Base-by-base conservation (phyloP, 75 land plant genomes). In the Pinus tabuliformis region DNA sequence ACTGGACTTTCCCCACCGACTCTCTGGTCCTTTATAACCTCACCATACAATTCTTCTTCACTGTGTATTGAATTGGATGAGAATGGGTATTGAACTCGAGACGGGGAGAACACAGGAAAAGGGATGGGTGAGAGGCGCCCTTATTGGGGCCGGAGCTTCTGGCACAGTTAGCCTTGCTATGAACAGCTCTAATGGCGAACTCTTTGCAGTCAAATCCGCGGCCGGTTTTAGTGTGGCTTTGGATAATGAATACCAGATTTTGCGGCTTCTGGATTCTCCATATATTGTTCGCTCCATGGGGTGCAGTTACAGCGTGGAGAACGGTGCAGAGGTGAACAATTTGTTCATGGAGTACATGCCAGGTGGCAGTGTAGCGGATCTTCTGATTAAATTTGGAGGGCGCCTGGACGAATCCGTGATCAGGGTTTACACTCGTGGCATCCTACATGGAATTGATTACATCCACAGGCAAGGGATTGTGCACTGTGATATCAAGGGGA, bases 401-500 rank as follows among this genome's bases (percentile, higher is more conserved):
- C 9, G 56, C 39, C 26, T 64, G 57, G 83, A 78, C 30, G 94
- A 92, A 58, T 62, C 5, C 39, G 39, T 58, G 6, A 73, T 87
- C 0, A 74, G 89, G 13, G 33, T 59, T 45, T 77, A 76, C 76
- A 77, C 90, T n/a, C 42, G 85, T n/a, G 76, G 83, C 57, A 20
- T 90, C 6, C 58, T 78, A 15, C 78, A 73, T 6, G 95, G 83
- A 58, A 74, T 92, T 76, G 73, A 26, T 12, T 83, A 84, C 70
- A 36, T 90, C 4, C 95, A 92, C 81, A 17, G 68, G 11, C 59
- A 33, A 1, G 82, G 84, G 56, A 76, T 92, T n/a, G 86, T 86
- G 1, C 94, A 92, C 75, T 72, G 94, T 72, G 94, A 92, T 70
- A 86, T 92, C 58, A 92, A 92, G 73, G 86, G 90, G 6, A 75